Base-by-base conservation (phyloP, 2,329 filamentous ascomycete genomes). In the Aspergillaceae sp. region DNA sequence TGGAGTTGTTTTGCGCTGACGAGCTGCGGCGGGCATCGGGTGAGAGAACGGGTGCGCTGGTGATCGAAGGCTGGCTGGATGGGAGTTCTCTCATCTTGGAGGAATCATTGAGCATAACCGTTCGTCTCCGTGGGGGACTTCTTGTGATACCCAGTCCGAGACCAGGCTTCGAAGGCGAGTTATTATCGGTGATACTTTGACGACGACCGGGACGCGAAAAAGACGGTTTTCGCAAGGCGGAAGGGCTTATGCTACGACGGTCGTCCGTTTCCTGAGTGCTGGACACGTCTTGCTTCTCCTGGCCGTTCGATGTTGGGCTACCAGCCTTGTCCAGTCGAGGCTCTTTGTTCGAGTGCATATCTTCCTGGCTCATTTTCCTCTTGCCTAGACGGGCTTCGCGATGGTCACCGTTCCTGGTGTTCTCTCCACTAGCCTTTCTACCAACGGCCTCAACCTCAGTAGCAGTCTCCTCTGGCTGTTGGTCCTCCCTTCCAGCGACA, bases 111-210 rank as follows among this genome's bases (percentile, higher is more conserved):
- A 45, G 7, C 19, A 45, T 29, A 4, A 41, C 30, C 3, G 42
- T 40, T 26, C 49, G 43, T 27, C 56, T 59, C 40, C 50, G 50
- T n/a, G 53, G 47, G 27, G 59, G 57, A 36, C 56, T 63, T 41
- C 41, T 51, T 7, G 61, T 61, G 10, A 64, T 61, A 4, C 59
- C 61, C 27, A 63, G 44, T 3, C 57, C 61, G 11, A 61, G 45
- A 27, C 56, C 57, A 19, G 42, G 42, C 10, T 45, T 54, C 4
- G 44, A 35, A 28, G 41, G 35, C 35, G 52, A 50, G 11, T 35
- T 37, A 32, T 44, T 40, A 30, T 52, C 47, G 4, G 41, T 38
- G 48, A 55, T 51, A 38, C 51, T 58, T 19, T 48, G 37, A 7
- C 43, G 53, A 26, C 53, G 52, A 28, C 47, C 46, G 29, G 51